Base-by-base conservation (phyloP, 2,329 filamentous ascomycete genomes). In the Colletotrichum gloeosporioides region DNA sequence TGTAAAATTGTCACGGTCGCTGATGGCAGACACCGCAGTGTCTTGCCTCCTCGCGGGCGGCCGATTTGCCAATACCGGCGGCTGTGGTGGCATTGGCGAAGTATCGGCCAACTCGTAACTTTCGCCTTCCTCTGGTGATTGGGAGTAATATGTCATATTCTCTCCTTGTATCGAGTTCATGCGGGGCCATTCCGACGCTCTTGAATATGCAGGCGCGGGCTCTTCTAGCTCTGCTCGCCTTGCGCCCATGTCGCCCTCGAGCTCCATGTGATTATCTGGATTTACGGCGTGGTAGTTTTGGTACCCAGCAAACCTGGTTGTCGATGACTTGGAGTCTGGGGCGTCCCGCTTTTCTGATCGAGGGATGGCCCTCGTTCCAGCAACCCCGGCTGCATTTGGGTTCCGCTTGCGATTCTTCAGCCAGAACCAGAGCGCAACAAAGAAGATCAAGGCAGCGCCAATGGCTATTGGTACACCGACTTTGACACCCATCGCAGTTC, bases 31-130 rank as follows among this genome's bases (percentile, higher is more conserved):
- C 36, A 70, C 68, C 27, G 59, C 68, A n/a, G 70, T 68, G 44
- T 76, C 73, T 34, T 69, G 57, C 8, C 64, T 62, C 57, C 29
- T 44, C 3, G 49, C 13, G 4, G 73, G 73, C 29, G 64, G 57
- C 27, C 61, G 69, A 8, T 55, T 27, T 6, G 25, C 27, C 8
- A 67, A 34, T 4, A 34, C 29, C 31, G 59, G 34, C 64, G 44
- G 61, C 2, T n/a, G 66, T 9, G 53, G 57, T 7, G 70, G 49
- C 10, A 34, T 55, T 9, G 64, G 59, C 16, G 75, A 75, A 4
- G 75, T 77, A 55, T 77, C 75, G 9, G 75, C 71, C 32, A 77
- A 18, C 61, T 77, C 75, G 66, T 77, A 77, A 27, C 59, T 71
- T 12, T 77, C 75, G 31, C 66, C 65, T 6, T 53, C 71, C 7